Evolutionary conservation across 2,329 filamentous ascomycete genomes (phyloP).

Genomic region (Seiridium cupressi): DNA sequence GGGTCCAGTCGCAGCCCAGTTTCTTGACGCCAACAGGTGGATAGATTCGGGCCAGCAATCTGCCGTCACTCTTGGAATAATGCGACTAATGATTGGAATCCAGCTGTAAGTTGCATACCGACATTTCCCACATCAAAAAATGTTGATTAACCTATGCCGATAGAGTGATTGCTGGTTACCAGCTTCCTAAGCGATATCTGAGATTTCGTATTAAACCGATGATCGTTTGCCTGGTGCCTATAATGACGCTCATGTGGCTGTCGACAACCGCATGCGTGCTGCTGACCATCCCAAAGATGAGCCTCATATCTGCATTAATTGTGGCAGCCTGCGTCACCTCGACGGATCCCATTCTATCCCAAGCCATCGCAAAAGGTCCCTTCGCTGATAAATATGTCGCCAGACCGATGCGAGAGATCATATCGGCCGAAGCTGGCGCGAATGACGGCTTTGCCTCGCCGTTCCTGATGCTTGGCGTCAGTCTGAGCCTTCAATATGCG

Average conservation of each 20-base stretch:
- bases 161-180: conserved; percentile 56
- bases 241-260: conserved; percentile 64
- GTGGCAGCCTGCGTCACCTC: conserved; percentile 61
- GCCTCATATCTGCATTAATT: conserved; percentile 51
- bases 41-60: conserved; percentile 31
- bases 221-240: conserved; percentile 51
- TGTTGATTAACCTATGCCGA: neutral
- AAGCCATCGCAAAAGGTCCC: conserved; percentile 60
- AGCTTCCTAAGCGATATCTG: conserved; percentile 57
- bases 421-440: conserved; percentile 59
- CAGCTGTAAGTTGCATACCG: conserved; percentile 39
- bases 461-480: conserved; percentile 57
- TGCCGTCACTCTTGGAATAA: conserved; percentile 46
- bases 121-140: neutral
- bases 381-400: conserved; percentile 62
- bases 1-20: conserved; percentile 52
- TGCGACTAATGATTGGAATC: conserved; percentile 60
- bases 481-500: conserved; percentile 47
- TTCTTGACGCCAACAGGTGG: conserved; percentile 45
- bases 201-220: conserved; percentile 49
- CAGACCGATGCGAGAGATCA: conserved; percentile 56
- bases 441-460: conserved; percentile 65
- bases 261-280: conserved; percentile 55
- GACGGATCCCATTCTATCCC: conserved; percentile 61
- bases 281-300: conserved; percentile 52